Evolutionary conservation across 164 flowering plant species (phyloP), one percentile per base, ranked within the genome.

Genomic region (Taxillus chinensis): DNA sequence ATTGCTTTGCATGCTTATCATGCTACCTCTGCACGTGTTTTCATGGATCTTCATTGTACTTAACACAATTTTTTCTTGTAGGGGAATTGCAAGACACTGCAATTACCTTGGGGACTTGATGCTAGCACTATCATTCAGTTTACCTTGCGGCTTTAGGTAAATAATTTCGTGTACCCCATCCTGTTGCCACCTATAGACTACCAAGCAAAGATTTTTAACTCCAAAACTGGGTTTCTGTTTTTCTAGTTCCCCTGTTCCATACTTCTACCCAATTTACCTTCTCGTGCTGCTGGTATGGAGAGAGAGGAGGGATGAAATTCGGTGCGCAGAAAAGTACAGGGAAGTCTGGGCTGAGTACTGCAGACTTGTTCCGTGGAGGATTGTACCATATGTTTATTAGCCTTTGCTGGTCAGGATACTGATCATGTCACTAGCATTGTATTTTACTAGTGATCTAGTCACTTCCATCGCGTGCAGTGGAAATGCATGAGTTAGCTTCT

Each of bases 31-130:
- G 27, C 27, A 27, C 2, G 27, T 27, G 27, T 27, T 27, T 27
- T 27, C 27, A 27, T 27, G 27, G 27, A 27, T 27, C 27, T 27
- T 27, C 27, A 0, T 27, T 27, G 27, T 27, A 27, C 27, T 27
- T 27, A 27, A 27, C 27, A 27, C 27, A 38, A 42, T 58, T 37
- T 61, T 68, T 50, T 68, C 55, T 57, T 70, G 63, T 62, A 92
- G 98, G 98, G 98, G 97, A 59, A 74, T 93, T 27, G 92, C 98
- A 48, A 80, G 96, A 74, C 98, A 90, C 78, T 86, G 97, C 63
- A 93, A 93, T 70, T 93, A 90, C 76, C 87, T 93, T 11, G 96
- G 96, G 43, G 98, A 93, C 78, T 72, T 93, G 77, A 64, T 93
- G 73, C 72, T 93, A 63, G 97, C 97, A 15, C 73, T 85, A 9